These are phyloP conservation scores for Hyaloperonospora arabidopsidis DNA, from an alignment of 352 stramenopile species.

Conservation along the genomic window DNA sequence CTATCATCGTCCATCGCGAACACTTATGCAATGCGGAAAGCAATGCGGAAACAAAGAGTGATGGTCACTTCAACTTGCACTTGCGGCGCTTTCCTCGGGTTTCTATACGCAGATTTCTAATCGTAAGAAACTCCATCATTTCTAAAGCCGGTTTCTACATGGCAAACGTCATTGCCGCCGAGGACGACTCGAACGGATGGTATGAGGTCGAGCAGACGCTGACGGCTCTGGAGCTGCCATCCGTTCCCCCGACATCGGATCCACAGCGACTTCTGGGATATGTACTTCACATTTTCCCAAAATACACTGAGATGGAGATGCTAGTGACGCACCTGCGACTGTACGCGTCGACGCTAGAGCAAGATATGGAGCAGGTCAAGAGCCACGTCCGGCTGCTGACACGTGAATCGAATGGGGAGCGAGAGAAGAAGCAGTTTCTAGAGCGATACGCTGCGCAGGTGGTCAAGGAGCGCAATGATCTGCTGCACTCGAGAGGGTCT, in stretches of 20 bases:
- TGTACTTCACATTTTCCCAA: conserved; percentile 63
- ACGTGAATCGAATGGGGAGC: conserved; percentile 39
- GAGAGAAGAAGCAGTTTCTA: conserved; percentile 75
- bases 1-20: conserved; percentile 45
- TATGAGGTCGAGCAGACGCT: conserved; percentile 50
- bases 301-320: conserved; percentile 83
- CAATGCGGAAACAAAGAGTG: conserved; percentile 23
- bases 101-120: no score
- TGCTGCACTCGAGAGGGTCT: conserved; percentile 49
- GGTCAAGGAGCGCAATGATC: conserved; percentile 80
- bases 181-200: conserved; percentile 33
- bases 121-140: no score
- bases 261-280: conserved; percentile 67
- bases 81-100: no score
- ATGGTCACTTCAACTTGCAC: conserved; percentile 42
- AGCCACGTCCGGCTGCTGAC: conserved; percentile 48
- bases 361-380: conserved; percentile 69
- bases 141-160: conserved; percentile 5
- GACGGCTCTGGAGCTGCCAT: conserved; percentile 41
- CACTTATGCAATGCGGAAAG: conserved; percentile 17
- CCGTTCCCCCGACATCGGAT: conserved; percentile 64
- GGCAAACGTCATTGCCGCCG: conserved; percentile 4
- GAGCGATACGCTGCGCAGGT: conserved; percentile 75
- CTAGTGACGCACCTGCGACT: conserved; percentile 63
- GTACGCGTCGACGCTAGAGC: conserved; percentile 60